Evolutionary conservation across 768 basidiomycete species (phyloP).

Genomic region (Leccinum subtestaceum): DNA sequence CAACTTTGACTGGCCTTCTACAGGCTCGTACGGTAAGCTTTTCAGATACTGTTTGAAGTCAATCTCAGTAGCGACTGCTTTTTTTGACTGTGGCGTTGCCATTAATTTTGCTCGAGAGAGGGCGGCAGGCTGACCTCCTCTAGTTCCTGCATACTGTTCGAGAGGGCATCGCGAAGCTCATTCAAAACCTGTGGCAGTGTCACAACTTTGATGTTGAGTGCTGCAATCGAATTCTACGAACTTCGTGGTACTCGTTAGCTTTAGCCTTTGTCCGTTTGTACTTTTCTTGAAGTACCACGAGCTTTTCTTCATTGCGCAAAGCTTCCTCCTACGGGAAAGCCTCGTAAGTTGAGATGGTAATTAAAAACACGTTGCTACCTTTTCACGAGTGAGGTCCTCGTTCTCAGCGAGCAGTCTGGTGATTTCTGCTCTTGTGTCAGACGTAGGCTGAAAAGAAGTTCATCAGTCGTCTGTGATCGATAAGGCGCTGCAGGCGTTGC

Average conservation of each 20-base stretch:
- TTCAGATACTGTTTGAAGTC: conserved; percentile 12
- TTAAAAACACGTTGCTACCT: conserved; percentile 4
- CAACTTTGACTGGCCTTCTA: conserved; percentile 13
- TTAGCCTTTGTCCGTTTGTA: conserved; percentile 21
- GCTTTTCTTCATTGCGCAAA: conserved; percentile 3
- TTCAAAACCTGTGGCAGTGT: conserved; percentile 14
- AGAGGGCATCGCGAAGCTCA: conserved; percentile 21
- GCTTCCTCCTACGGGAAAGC: conserved; percentile 12
- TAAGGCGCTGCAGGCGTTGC: background rate
- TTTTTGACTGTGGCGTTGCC: conserved; percentile 11
- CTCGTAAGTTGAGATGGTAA: background rate
- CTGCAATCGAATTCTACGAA: conserved; percentile 6
- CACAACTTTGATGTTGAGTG: background rate
- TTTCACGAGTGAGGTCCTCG: conserved; percentile 14
- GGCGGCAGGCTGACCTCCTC: conserved; percentile 14
- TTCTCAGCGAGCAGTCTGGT: conserved; percentile 15
- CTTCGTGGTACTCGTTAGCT: conserved; percentile 17
- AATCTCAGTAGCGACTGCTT: conserved; percentile 12
- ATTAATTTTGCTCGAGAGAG: background rate
- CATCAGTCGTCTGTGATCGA: conserved; percentile 3
- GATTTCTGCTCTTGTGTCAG: conserved; percentile 10
- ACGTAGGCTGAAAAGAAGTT: conserved; percentile 5
- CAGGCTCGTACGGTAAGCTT: conserved; percentile 8
- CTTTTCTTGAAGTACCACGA: conserved; percentile 17
- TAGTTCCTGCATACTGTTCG: conserved; percentile 16